Base-by-base conservation (phyloP, 2,329 filamentous ascomycete species). In the Penicillium olsonii region DNA sequence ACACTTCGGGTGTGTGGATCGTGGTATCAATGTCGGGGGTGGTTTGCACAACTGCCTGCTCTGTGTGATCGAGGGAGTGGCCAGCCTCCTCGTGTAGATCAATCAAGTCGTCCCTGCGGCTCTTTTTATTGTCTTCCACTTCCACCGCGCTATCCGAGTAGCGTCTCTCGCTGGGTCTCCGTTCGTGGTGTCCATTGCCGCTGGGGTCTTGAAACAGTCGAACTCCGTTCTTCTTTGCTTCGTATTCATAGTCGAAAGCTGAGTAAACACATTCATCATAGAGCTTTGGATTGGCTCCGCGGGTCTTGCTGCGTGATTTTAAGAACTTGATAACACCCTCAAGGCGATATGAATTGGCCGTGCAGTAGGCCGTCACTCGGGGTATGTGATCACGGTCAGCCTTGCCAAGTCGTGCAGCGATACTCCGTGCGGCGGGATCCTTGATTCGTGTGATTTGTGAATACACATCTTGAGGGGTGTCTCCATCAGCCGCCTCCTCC, bases 221-320 rank as follows among this genome's bases (percentile, higher is more conserved):
- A 50, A 63, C 19, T 22, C 57, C 56, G 19, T 61, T 63, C 35
- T 67, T 63, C 55, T 71, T 71, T 38, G 68, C 63, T 74, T 78
- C 60, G 62, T 83, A 79, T 35, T 79, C 78, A 69, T 96, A 96
- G 63, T 84, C 87, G 71, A 95, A 99, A 0, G 92, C 90, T 10
- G 92, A 90, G 73, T 99, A 99, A 60, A 99, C 90, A 70, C 94
- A 99, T 71, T 99, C 94, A 68, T 99, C 94, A 61, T 96, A 96
- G 50, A 94, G 75, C 71, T 96, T 97, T 1, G 94, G 92, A 52
- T 85, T 88, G 14, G 92, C 84, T 15, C 90, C 89, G 61, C 89
- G 83, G 26, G 83, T 83, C 70, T 88, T 90, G 38, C 83, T 82
- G 51, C 89, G 82, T 24, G 90, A 89, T 69, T 99, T 99, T 54